Conservation (phyloP, 2,329 filamentous ascomycete genomes). For the Immersiporthe knoxdaviesiana region DNA sequence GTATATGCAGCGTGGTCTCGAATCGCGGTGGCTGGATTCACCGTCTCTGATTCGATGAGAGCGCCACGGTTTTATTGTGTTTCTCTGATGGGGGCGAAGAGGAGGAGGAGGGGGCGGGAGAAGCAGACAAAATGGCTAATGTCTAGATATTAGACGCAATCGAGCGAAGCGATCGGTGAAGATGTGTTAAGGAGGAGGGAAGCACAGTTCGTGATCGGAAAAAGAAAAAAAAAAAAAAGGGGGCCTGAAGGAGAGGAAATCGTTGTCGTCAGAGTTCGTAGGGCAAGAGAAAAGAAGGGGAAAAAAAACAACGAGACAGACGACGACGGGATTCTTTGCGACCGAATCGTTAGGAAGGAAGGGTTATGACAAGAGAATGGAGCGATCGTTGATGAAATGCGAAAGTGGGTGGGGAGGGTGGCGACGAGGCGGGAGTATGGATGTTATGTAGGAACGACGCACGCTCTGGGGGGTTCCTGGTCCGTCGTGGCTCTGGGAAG, state of each 20-base stretch:
- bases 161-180: neutral
- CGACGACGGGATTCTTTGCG: neutral
- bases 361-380: neutral
- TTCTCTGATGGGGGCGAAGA: constrained; percentile 2
- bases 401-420: constrained; percentile 17
- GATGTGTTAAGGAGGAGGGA: neutral
- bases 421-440: constrained; percentile 26
- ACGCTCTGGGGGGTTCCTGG: constrained; percentile 26
- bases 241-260: constrained; percentile 8
- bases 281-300: neutral
- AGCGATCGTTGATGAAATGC: constrained; percentile 8
- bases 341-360: neutral
- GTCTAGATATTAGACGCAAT: constrained; percentile 17
- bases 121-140: constrained; percentile 7
- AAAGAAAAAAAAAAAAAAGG: neutral
- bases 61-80: constrained; percentile 14
- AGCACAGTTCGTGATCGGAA: constrained; percentile 7
- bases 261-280: constrained; percentile 17
- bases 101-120: no score
- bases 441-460: constrained; percentile 29
- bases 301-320: neutral
- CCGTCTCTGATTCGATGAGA: constrained; percentile 16
- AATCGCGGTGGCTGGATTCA: constrained; percentile 23
- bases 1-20: neutral
- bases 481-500: neutral